Conservation (phyloP, 2,329 filamentous ascomycete species). For the Kalmusia sp. region DNA sequence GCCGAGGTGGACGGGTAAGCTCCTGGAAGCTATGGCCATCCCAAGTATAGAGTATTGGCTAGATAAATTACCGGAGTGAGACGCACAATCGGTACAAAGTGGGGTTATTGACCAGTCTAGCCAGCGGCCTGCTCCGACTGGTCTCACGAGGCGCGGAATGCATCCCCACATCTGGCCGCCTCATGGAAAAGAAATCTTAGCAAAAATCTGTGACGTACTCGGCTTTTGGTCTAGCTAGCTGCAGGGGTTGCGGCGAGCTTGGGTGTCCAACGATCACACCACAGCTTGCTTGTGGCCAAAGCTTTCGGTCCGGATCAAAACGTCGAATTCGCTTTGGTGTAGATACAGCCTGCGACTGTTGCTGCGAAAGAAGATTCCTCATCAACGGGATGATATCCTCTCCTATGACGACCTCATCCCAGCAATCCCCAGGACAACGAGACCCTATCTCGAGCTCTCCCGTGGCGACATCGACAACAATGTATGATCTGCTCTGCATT, state of each 20-base stretch:
- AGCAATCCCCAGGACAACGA: conserved; percentile 19
- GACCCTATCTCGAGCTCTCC: conserved; percentile 21
- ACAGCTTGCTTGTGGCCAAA: conserved; percentile 9
- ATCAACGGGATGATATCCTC: not conserved
- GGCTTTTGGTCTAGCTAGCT: not conserved
- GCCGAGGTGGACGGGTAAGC: conserved; percentile 33
- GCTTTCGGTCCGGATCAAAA: conserved; percentile 3
- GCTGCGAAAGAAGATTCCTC: not conserved
- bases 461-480: conserved; percentile 18
- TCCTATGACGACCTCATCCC: conserved; percentile 30
- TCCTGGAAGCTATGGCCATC: conserved; percentile 15
- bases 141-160: conserved; percentile 15
- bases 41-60: conserved; percentile 34
- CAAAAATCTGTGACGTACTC: conserved; percentile 18
- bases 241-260: conserved; percentile 4
- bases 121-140: conserved; percentile 14
- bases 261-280: conserved; percentile 4
- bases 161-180: not conserved
- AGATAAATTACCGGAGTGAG: conserved; percentile 22
- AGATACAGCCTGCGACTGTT: not conserved
- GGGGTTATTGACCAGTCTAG: conserved; percentile 1
- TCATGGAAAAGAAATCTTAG: conserved; percentile 8
- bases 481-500: conserved; percentile 43
- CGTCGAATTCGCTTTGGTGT: conserved; percentile 2
- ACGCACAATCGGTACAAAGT: not conserved